A percentile compares a stretch with the other conserved stretches of the same genome.
Evolutionary conservation across 2,329 filamentous ascomycete species (phyloP).

Genomic region (Colletotrichum trifolii): DNA sequence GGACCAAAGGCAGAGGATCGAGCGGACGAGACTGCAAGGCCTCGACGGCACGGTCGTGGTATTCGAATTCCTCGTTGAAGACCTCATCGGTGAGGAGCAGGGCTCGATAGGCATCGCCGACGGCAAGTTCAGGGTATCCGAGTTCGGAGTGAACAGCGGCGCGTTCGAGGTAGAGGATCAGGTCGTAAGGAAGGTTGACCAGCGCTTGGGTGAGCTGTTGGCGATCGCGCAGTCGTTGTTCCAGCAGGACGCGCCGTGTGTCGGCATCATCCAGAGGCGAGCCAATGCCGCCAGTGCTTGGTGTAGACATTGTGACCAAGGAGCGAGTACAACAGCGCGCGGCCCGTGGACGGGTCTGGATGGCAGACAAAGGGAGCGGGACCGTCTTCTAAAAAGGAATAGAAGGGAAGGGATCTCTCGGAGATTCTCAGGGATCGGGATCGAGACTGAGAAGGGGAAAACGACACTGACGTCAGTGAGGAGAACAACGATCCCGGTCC

Average conservation of each 20-base stretch:
- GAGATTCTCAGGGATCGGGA: conserved; percentile 23
- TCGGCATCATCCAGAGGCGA: conserved; percentile 24
- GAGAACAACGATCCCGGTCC: conserved; percentile 34
- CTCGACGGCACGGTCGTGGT: conserved; percentile 75
- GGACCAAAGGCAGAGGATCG: conserved; percentile 55
- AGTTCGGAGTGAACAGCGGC: conserved; percentile 78
- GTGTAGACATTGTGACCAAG: conserved; percentile 26
- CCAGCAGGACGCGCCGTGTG: conserved; percentile 39
- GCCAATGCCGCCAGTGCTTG: conserved; percentile 28
- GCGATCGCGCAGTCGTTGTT: conserved; percentile 64
- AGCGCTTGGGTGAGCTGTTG: conserved; percentile 67
- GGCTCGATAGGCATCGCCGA: conserved; percentile 89
- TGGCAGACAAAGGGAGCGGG: conserved; percentile 4
- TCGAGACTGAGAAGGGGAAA: conserved; percentile 15
- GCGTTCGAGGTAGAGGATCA: conserved; percentile 74
- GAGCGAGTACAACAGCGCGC: conserved; percentile 14
- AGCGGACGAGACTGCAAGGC: conserved; percentile 56
- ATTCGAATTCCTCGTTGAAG: conserved; percentile 82
- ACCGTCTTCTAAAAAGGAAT: conserved; percentile 7
- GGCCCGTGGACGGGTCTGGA: conserved; percentile 3
- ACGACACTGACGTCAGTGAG: conserved; percentile 36
- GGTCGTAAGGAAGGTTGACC: conserved; percentile 65
- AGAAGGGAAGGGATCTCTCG: conserved; percentile 8
- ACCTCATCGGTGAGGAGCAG: conserved; percentile 88
- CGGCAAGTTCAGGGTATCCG: conserved; percentile 89